These are phyloP conservation scores for Scutellaria galericulata DNA, from an alignment of 257 asterid species.

Conservation along the genomic window DNA sequence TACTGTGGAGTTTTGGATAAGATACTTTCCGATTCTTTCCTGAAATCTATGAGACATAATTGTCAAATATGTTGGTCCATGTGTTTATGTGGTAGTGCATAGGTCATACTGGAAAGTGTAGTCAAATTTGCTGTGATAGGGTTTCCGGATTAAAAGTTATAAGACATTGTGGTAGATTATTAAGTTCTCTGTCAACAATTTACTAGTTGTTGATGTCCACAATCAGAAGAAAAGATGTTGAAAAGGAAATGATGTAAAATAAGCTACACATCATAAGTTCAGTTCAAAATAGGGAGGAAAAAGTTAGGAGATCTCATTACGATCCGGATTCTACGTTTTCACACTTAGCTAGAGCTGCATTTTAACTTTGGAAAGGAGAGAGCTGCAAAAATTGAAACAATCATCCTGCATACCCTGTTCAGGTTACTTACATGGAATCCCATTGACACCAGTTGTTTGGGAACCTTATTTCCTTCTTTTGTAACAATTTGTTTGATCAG, in stretches of 20 bases:
- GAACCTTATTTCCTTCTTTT: too few species aligned
- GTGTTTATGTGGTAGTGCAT: not conserved
- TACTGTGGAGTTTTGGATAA: not conserved
- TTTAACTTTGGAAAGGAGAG: conserved; percentile 2
- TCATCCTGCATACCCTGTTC: not conserved
- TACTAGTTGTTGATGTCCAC: not conserved
- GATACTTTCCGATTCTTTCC: not conserved
- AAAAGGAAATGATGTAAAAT: not conserved
- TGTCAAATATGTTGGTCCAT: not conserved
- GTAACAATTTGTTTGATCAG: too few species aligned
- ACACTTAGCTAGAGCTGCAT: not conserved
- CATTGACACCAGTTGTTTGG: too few species aligned
- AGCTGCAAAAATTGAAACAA: not conserved
- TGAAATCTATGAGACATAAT: not conserved
- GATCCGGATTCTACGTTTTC: not conserved
- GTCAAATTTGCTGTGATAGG: not conserved
- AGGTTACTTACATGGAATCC: too few species aligned
- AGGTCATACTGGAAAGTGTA: conserved; percentile 4
- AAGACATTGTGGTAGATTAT: not conserved
- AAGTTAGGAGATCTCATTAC: not conserved
- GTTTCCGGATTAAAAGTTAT: not conserved
- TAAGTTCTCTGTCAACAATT: not conserved
- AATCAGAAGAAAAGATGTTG: not conserved
- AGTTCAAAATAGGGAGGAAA: not conserved
- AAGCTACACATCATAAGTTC: not conserved